Conservation (phyloP, 495 filamentous ascomycete species). For the Neurospora pannonica region DNA sequence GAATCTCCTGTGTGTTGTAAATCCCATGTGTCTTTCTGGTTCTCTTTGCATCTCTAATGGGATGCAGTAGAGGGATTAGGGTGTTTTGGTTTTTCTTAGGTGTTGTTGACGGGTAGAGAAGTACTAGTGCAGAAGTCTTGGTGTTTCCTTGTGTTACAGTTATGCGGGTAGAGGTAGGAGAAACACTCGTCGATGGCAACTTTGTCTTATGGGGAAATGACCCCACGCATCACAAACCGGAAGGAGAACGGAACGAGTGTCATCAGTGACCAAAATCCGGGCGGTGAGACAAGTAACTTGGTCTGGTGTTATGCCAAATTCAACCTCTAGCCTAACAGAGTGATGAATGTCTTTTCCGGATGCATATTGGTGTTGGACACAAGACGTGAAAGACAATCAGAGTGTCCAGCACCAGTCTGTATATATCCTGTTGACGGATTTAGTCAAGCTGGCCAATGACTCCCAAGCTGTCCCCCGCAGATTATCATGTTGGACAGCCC, state of each 20-base stretch:
- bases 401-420: background rate
- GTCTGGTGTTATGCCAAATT: background rate
- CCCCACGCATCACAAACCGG: conserved; percentile 2
- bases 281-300: background rate
- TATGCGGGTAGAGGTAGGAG: background rate
- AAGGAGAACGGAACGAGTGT: background rate
- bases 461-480: background rate
- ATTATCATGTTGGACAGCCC: background rate
- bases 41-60: background rate
- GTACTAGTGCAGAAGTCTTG: background rate
- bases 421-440: background rate
- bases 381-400: background rate
- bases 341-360: background rate
- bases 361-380: background rate
- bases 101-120: background rate
- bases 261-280: background rate
- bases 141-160: background rate
- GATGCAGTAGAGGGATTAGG: background rate
- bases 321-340: background rate
- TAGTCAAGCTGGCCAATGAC: background rate
- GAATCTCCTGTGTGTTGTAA: background rate
- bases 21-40: background rate
- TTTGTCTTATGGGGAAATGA: background rate
- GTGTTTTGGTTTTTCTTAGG: background rate
- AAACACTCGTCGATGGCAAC: background rate